Evolutionary conservation across 1,139 yeast species (phyloP).

Genomic region (Hemisphaericaspora xylofermentans): DNA sequence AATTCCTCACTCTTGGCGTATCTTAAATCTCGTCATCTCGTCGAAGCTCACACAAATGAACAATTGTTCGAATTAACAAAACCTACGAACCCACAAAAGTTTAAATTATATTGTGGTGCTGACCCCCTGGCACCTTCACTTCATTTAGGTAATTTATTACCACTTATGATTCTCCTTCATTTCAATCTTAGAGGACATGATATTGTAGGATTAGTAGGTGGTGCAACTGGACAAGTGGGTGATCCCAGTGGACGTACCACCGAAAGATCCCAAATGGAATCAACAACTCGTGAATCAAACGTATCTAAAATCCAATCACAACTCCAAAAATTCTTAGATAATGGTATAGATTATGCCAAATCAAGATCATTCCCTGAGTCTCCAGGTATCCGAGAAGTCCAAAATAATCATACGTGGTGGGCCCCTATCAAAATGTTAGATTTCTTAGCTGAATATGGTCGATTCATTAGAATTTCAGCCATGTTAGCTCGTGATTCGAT

Average conservation of each 20-base stretch:
- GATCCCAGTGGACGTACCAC: conserved; percentile 92
- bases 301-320: conserved; percentile 63
- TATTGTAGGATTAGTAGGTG: conserved; percentile 83
- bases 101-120: conserved; percentile 87
- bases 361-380: conserved; percentile 50
- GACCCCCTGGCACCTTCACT: conserved; percentile 92
- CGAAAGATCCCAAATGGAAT: conserved; percentile 63
- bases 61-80: conserved; percentile 36
- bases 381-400: conserved; percentile 42
- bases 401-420: conserved; percentile 89
- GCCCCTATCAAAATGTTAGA: conserved; percentile 67
- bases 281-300: conserved; percentile 54
- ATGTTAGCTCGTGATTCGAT: conserved; percentile 92
- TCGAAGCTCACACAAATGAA: conserved; percentile 50
- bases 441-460: conserved; percentile 76
- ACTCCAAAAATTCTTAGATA: conserved; percentile 55
- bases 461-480: conserved; percentile 74
- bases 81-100: conserved; percentile 25
- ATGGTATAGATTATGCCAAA: conserved; percentile 62
- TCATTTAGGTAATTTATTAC: conserved; percentile 88
- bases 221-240: conserved; percentile 97
- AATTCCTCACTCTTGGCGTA: conserved; percentile 44
- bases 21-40: conserved; percentile 45
- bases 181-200: conserved; percentile 83
- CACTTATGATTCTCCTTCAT: conserved; percentile 81